Evolutionary conservation across 306 rosid genomes (phyloP).

Genomic region (Argentina anserina): DNA sequence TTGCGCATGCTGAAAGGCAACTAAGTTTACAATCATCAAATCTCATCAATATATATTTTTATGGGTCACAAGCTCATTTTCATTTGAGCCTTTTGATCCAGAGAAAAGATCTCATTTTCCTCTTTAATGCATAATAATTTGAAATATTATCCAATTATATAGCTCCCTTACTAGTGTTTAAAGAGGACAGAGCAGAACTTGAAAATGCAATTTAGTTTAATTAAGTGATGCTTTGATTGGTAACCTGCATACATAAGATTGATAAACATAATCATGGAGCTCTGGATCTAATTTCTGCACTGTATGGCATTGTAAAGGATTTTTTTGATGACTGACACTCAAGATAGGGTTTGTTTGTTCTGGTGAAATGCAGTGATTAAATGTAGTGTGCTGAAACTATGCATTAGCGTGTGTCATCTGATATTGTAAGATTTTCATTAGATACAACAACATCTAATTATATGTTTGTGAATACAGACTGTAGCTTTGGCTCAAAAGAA

Average conservation of each 20-base stretch:
- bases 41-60: no score
- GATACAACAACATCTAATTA: constrained; percentile 3
- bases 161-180: no score
- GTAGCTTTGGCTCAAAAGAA: constrained; percentile 78
- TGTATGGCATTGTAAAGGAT: background rate
- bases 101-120: background rate
- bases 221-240: no score
- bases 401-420: background rate
- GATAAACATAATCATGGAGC: no score
- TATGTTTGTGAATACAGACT: constrained; percentile 54
- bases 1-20: background rate
- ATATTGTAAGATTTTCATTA: background rate
- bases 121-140: no score
- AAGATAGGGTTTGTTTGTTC: background rate
- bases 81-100: background rate
- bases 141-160: no score
- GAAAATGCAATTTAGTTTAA: no score
- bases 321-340: background rate
- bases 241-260: no score
- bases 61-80: background rate
- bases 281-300: background rate
- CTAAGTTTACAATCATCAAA: background rate
- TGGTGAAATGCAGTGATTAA: background rate
- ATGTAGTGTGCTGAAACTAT: background rate
- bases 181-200: no score